Conservation (phyloP, 2,329 filamentous ascomycete species). For the Chalaropsis ovoidea region DNA sequence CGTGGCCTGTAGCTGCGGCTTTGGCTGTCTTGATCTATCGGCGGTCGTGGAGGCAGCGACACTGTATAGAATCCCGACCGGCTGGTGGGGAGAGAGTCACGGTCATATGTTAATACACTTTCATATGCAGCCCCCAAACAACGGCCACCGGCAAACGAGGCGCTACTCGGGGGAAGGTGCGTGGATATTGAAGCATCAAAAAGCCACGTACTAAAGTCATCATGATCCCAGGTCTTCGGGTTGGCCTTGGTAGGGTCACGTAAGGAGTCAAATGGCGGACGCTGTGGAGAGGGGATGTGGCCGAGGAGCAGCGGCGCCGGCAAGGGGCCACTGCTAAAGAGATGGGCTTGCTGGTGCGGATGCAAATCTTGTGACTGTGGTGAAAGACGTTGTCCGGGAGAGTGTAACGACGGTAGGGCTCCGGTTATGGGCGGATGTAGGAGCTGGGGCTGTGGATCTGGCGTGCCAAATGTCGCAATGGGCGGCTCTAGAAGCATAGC, state of each 20-base stretch:
- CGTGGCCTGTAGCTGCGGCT: too few relatives aligned
- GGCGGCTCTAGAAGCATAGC: too few relatives aligned
- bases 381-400: neutral
- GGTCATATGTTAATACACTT: constrained; percentile 42
- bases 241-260: constrained; percentile 21
- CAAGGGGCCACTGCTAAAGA: neutral
- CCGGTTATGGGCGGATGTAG: neutral
- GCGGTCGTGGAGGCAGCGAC: neutral
- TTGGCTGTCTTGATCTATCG: neutral
- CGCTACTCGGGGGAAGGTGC: constrained; percentile 36
- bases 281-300: neutral
- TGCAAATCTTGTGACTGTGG: neutral
- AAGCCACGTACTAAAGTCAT: constrained; percentile 44
- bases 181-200: constrained; percentile 39
- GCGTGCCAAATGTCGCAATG: neutral
- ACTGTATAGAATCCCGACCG: constrained; percentile 37
- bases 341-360: neutral
- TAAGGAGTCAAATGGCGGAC: neutral
- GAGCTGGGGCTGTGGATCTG: neutral
- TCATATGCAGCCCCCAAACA: constrained; percentile 42
- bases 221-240: constrained; percentile 34
- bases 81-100: constrained; percentile 39
- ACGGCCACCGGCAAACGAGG: constrained; percentile 42
- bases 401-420: neutral
- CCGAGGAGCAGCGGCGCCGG: neutral